Evolutionary conservation across 2,329 filamentous ascomycete genomes (phyloP), one percentile per base, ranked within the genome.

Genomic region (Hymenoscyphus salicellus): DNA sequence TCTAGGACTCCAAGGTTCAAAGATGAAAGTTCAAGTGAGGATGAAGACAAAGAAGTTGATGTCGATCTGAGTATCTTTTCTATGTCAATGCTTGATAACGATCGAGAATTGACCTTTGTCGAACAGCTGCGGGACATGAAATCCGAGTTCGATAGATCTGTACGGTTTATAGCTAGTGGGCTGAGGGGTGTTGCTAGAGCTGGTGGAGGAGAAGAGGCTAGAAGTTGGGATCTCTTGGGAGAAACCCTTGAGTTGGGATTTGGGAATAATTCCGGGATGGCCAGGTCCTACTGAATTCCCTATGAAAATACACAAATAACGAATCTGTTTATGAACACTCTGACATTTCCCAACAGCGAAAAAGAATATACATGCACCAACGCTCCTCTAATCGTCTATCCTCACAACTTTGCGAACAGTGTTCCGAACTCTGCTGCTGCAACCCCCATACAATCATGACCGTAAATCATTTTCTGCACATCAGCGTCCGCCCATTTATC

Each of bases 191-290:
- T 95, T 10, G 88, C 91, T 59, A 84, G 93, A 70, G 90, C 89
- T 38, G 89, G 90, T 58, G 86, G 86, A 32, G 87, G 91, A 77
- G 69, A 70, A 8, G 71, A 71, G 20, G 67, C 70, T 0, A 73
- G 84, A 36, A 86, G 88, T 74, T 94, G 93, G 90, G 91, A 95
- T 76, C 86, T 90, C 65, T 75, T 97, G 66, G 92, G 90, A 0
- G 92, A 96, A 76, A 90, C 89, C 80, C 77, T 96, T 55, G 89
- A 93, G 71, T 82, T 81, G 72, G 78, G 80, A 1, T 58, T 75
- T 30, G 71, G 63, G 59, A 61, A 23, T 55, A 60, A 23, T 52
- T 20, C n/a, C 8, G 46, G 46, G 2, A 52, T 52, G 46, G 14
- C 20, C 11, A 52, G 20, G 46, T 7, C 23, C 3, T 52, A 23